Evolutionary conservation across 2,329 filamentous ascomycete genomes (phyloP), one percentile per base, ranked within the genome.

Genomic region (Pseudocercospora vitis): DNA sequence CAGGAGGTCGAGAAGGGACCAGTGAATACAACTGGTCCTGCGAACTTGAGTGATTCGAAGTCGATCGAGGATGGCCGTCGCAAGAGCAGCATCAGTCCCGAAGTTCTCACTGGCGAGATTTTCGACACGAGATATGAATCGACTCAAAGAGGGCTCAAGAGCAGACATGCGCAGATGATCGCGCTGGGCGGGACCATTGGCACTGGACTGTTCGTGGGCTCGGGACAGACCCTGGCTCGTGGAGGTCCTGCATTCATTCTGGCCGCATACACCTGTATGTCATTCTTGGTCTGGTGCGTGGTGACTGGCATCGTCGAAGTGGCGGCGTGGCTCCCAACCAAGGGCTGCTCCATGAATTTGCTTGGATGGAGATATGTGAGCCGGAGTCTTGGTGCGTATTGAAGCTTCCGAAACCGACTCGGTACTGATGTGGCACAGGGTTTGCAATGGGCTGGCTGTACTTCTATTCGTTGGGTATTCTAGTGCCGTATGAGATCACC

Each of bases 301-400:
- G 76, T 84, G 11, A 77, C 75, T 29, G 74, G 73, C 45, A 74
- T 78, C 8, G 75, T 75, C n/a, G 79, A 82, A 64, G 77, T 85
- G 67, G 79, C 81, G 7, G 76, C 82, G 29, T 84, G 81, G 73
- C 75, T 85, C 40, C 80, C 82, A 7, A 69, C 82, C 57, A 73
- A 79, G 28, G 77, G 78, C 57, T 73, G 66, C 53, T 74, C 77
- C 56, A 77, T 81, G 76, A 70, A 74, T 61, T 59, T 78, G 67
- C 77, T 78, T 67, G 69, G 68, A 52, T 70, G 71, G 48, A 71
- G 74, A 44, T 76, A 75, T 56, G 70, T 77, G 4, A 72, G 70
- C 4, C 65, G 69, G n/a, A 70, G 67, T 31, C 58, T 78, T 29
- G 42, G 42, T 45, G 42, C 8, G 8, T 28, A 9, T 21, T 11